Conservation (phyloP, 805 yeast genomes). For the Lachancea waltii region DNA sequence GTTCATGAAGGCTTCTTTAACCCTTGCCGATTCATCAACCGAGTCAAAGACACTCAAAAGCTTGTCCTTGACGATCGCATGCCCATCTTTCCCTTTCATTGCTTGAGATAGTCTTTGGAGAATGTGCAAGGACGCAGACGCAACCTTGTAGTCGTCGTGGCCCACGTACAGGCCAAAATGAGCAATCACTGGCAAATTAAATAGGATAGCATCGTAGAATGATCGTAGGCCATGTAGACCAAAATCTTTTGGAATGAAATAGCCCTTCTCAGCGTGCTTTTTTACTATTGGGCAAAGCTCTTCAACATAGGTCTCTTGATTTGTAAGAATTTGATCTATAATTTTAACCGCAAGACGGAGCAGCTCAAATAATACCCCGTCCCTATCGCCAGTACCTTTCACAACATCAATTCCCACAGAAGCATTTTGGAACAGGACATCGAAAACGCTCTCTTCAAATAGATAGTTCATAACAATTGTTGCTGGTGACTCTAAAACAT, state of each 20-base stretch:
- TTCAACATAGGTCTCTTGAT: constrained; percentile 54
- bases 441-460: constrained; percentile 53
- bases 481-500: constrained; percentile 64
- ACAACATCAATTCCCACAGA: constrained; percentile 55
- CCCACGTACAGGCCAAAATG: constrained; percentile 74
- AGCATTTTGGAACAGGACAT: constrained; percentile 49
- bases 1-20: constrained; percentile 63
- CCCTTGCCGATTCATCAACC: constrained; percentile 69
- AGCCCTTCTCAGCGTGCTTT: constrained; percentile 20
- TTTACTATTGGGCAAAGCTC: constrained; percentile 34
- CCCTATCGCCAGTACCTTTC: constrained; percentile 17
- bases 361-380: constrained; percentile 28
- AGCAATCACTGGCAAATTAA: constrained; percentile 64
- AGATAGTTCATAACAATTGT: constrained; percentile 55
- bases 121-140: constrained; percentile 47
- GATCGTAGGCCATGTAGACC: constrained; percentile 58
- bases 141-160: constrained; percentile 42
- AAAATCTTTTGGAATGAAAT: constrained; percentile 29
- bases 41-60: constrained; percentile 66
- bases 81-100: constrained; percentile 25
- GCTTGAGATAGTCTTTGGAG: constrained; percentile 42
- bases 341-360: constrained; percentile 40
- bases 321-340: constrained; percentile 39
- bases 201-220: constrained; percentile 65
- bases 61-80: constrained; percentile 48